These are phyloP conservation scores for Cystoderma amianthinum DNA, from an alignment of 768 basidiomycete species.

Conservation along the genomic window DNA sequence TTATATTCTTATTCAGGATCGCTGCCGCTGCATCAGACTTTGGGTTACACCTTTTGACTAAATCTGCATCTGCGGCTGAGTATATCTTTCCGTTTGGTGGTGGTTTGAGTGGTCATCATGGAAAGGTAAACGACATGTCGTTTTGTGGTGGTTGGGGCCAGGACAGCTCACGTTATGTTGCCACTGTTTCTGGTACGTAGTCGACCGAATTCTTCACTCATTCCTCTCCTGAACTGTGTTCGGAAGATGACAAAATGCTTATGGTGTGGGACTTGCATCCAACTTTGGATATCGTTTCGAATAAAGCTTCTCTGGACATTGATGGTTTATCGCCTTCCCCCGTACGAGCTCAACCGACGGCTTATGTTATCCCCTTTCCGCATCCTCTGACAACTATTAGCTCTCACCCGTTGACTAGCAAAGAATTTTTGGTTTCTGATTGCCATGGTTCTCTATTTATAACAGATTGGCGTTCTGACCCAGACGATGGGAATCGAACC, in stretches of 20 bases:
- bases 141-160: constrained; percentile 72
- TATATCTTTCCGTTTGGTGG: constrained; percentile 68
- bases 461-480: constrained; percentile 80
- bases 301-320: constrained; percentile 20
- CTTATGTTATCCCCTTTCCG: constrained; percentile 67
- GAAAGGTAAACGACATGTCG: constrained; percentile 67
- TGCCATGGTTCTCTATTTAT: constrained; percentile 66
- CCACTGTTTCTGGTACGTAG: constrained; percentile 66
- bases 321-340: constrained; percentile 21
- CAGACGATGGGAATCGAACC: constrained; percentile 41
- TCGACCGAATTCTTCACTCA: no score
- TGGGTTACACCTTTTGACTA: constrained; percentile 64
- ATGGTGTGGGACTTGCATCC: constrained; percentile 87
- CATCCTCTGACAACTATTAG: constrained; percentile 65
- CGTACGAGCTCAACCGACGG: constrained; percentile 62
- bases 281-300: constrained; percentile 33
- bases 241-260: constrained; percentile 71
- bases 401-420: constrained; percentile 67
- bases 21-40: constrained; percentile 63
- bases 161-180: constrained; percentile 68
- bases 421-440: constrained; percentile 77
- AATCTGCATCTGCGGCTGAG: constrained; percentile 38
- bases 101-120: constrained; percentile 77
- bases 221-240: constrained; percentile 2
- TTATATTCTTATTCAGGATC: constrained; percentile 36